Evolutionary conservation across 768 basidiomycete genomes (phyloP).

Genomic region (Roridomyces roridus): DNA sequence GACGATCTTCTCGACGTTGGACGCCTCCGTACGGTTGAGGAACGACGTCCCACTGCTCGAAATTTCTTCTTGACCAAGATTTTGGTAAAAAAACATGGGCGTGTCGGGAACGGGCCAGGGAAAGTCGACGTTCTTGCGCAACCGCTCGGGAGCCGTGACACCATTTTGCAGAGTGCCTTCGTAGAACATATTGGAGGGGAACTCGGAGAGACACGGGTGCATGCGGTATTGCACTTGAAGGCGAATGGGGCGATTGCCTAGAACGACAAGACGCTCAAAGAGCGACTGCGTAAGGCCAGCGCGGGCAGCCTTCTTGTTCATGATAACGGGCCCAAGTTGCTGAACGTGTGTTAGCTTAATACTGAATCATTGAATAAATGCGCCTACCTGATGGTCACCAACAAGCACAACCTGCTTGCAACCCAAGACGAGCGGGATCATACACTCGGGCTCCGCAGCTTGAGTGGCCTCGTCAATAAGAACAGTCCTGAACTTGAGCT

Average conservation of each 20-base stretch:
- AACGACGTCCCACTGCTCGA: conserved; percentile 98
- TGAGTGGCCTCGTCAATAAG: conserved; percentile 99
- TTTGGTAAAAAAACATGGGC: conserved; percentile 99
- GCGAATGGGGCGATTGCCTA: conserved; percentile 95
- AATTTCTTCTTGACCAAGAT: conserved; percentile 98
- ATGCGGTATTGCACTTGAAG: conserved; percentile 99
- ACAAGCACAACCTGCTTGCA: conserved; percentile 99
- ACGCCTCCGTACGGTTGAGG: conserved; percentile 97
- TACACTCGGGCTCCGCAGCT: conserved; percentile 98
- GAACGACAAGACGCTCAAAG: conserved; percentile 95
- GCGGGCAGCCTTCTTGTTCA: conserved; percentile 99
- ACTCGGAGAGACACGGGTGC: conserved; percentile 99
- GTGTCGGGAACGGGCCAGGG: conserved; percentile 98
- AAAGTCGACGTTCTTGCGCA: conserved; percentile 98
- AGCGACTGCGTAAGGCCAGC: conserved; percentile 98
- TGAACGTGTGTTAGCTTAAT: conserved; percentile 38
- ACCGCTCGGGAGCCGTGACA: conserved; percentile 96
- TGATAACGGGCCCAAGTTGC: conserved; percentile 98
- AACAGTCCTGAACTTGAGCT: conserved; percentile 98
- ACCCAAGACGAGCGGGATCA: conserved; percentile 98
- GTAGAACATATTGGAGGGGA: conserved; percentile 99
- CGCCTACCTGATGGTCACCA: conserved; percentile 80
- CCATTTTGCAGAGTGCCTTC: conserved; percentile 99
- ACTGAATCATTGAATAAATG: background rate
- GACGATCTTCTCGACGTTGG: conserved; percentile 99